Evolutionary conservation across 2,329 filamentous ascomycete species (phyloP).

Genomic region (Diaporthe sp.): DNA sequence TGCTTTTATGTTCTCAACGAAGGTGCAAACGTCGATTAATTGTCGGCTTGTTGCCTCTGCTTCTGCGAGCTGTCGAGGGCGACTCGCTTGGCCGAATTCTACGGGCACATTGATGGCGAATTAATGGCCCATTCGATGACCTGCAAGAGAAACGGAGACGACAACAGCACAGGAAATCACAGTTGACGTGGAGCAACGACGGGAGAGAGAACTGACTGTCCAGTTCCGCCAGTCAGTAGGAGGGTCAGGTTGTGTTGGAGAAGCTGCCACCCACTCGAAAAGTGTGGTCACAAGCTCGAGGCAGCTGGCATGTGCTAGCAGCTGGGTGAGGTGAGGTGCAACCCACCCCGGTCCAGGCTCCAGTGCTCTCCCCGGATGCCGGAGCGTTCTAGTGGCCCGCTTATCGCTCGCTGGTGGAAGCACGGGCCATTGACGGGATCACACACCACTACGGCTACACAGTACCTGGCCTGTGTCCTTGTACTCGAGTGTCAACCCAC

Average conservation of each 20-base stretch:
- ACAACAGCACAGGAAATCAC: neutral
- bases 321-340: conserved; percentile 14
- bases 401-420: neutral
- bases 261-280: conserved; percentile 17
- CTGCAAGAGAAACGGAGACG: neutral
- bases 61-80: conserved; percentile 1
- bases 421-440: conserved; percentile 17
- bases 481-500: no score
- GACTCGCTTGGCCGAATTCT: neutral
- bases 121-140: neutral
- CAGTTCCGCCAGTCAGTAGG: neutral
- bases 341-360: neutral
- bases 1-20: neutral
- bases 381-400: neutral
- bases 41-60: conserved; percentile 1
- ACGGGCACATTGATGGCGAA: neutral
- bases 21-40: neutral
- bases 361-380: neutral
- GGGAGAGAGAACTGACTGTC: neutral
- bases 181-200: neutral
- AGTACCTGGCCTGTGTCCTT: no score
- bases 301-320: conserved; percentile 27
- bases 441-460: no score
- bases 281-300: conserved; percentile 31
- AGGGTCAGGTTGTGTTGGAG: neutral